phyloP scores from a whole-genome alignment of 306 rosid species.

The Acacia acuminata region DNA sequence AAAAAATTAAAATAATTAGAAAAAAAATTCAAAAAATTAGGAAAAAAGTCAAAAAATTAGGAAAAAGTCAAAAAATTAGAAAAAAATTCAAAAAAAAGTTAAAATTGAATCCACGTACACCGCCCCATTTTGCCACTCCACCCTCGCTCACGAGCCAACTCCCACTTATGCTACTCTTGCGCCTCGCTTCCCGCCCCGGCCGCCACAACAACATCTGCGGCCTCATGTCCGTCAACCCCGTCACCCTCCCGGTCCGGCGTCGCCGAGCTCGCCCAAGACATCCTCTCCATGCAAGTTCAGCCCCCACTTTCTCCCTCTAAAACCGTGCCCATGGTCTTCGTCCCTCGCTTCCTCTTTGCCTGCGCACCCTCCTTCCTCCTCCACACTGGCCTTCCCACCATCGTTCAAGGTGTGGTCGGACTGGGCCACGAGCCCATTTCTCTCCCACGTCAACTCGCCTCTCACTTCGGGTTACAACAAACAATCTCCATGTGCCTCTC shows the following conservation, averaged over 20 bases:
- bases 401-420: conserved; percentile 45
- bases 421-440: conserved; percentile 51
- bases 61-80: no score
- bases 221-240: conserved; percentile 41
- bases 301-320: conserved; percentile 17
- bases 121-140: conserved; percentile 57
- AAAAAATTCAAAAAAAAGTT: no score
- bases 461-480: conserved; percentile 48
- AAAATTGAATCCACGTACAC: conserved; percentile 22
- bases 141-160: conserved; percentile 47
- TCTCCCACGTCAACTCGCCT: conserved; percentile 45
- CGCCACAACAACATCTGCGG: conserved; percentile 57
- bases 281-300: conserved; percentile 29
- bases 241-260: conserved; percentile 42
- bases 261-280: conserved; percentile 57
- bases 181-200: conserved; percentile 25
- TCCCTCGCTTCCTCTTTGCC: conserved; percentile 56
- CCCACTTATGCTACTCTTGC: conserved; percentile 46
- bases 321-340: conserved; percentile 23
- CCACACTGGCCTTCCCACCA: conserved; percentile 44
- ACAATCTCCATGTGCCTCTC: conserved; percentile 55
- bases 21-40: no score
- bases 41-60: no score
- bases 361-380: conserved; percentile 53
- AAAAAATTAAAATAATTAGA: no score